Base-by-base conservation (phyloP, 805 yeast genomes). In the Zygosaccharomyces bailii region DNA sequence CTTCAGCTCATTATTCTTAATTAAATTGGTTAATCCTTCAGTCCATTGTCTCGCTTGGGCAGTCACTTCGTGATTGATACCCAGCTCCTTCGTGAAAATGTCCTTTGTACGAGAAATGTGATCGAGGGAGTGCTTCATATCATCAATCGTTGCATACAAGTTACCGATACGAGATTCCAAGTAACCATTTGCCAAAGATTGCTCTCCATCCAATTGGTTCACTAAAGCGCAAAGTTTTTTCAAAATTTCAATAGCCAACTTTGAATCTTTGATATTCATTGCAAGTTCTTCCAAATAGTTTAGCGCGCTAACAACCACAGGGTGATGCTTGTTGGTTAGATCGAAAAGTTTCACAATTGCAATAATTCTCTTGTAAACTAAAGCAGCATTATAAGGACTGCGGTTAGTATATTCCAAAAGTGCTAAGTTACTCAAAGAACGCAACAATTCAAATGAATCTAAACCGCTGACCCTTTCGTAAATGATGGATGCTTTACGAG, bases 381-480 rank as follows among this genome's bases (percentile, higher is more conserved):
- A 73, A 52, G 89, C 69, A 1, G 91, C 76, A 51, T 84, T 82
- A 25, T 71, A 66, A 31, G 77, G 67, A 54, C 80, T 78, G 27
- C 78, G 78, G 52, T 78, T 76, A 7, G 77, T 67, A 32, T 79
- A 69, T 64, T 90, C 96, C 57, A 76, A 74, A 57, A 73, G 76
- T 1, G 93, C 95, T 53, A 90, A 69, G 65, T 87, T 88, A 55
- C 82, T 73, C 61, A 84, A 78, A 32, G 86, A 71, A 52, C 87
- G 75, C 30, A 87, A 65, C 19, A 90, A 76, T 51, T 88, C 91
- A 56, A 76, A 78, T 10, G 93, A 78, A 60, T 91, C 98, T 50
- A 80, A 65, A 49, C 99, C 99, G 41, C 71, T 65, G 9, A 81
- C 74, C 67, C 98, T 80, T 71, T 91, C 98, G 48, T 82, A 73